These are phyloP conservation scores for Hyphopichia buzzinii DNA, from an alignment of 1,139 yeast genomes.

Conservation along the genomic window DNA sequence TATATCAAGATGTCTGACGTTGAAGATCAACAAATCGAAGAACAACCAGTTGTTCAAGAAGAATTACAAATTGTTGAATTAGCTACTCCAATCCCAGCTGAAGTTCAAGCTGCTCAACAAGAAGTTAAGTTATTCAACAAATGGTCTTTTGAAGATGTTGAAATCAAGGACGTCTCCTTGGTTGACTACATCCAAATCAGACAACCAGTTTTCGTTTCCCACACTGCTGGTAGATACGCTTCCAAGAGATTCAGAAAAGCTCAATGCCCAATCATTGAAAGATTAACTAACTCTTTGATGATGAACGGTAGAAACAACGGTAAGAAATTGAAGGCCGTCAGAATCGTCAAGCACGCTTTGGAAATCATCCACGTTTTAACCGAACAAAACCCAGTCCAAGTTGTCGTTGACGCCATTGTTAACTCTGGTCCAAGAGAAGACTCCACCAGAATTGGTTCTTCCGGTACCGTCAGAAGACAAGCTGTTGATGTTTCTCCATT, in stretches of 20 bases:
- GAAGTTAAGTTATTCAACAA: conserved; percentile 99
- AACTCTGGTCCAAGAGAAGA: conserved; percentile 99
- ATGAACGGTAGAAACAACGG: conserved; percentile 99
- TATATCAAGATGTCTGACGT: conserved; percentile 46
- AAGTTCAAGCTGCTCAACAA: conserved; percentile 92
- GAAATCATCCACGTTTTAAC: conserved; percentile 97
- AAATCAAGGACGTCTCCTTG: conserved; percentile 96
- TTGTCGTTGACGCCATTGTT: conserved; percentile 97
- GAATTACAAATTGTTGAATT: conserved; percentile 79
- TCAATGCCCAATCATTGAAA: conserved; percentile 98
- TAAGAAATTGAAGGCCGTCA: conserved; percentile 99
- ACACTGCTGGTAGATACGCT: conserved; percentile 99
- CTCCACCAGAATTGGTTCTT: conserved; percentile 99
- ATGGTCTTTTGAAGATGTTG: conserved; percentile 98
- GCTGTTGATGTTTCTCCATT: conserved; percentile 99
- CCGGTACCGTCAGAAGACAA: conserved; percentile 99
- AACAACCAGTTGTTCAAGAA: conserved; percentile 61
- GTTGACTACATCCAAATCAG: conserved; percentile 98
- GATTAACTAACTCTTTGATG: conserved; percentile 99
- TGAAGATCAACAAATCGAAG: conserved; percentile 43
- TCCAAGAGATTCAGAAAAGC: conserved; percentile 99
- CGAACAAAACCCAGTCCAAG: conserved; percentile 99
- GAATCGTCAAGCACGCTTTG: conserved; percentile 98
- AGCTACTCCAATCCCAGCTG: conserved; percentile 96
- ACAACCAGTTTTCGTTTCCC: conserved; percentile 96